phyloP scores from a whole-genome alignment of 2,329 filamentous ascomycete genomes.

The Alternaria sp. region DNA sequence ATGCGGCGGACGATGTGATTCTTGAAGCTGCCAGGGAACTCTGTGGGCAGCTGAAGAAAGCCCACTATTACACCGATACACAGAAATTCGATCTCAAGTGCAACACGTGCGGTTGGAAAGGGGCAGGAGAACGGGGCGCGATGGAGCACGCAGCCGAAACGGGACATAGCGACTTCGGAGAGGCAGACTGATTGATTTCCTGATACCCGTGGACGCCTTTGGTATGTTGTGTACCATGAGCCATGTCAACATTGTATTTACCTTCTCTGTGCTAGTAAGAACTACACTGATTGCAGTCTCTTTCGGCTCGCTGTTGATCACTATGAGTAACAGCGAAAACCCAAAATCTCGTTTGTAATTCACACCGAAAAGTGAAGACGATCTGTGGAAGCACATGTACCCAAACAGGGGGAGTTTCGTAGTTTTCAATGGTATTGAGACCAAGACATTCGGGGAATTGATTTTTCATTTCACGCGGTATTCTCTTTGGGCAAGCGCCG shows the following conservation, averaged over 20 bases:
- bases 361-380: background rate
- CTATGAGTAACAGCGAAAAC: background rate
- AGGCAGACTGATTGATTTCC: constrained; percentile 27
- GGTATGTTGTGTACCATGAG: background rate
- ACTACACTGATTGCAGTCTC: background rate
- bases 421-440: background rate
- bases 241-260: background rate
- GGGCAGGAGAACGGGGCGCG: constrained; percentile 70
- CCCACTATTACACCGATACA: constrained; percentile 89
- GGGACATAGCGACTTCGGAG: constrained; percentile 51
- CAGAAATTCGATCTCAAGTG: constrained; percentile 80
- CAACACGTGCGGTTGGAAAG: constrained; percentile 72
- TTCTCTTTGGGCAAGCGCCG: background rate
- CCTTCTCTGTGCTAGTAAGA: background rate
- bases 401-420: background rate
- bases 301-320: background rate
- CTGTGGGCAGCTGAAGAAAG: constrained; percentile 67
- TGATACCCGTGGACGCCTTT: background rate
- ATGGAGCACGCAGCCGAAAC: constrained; percentile 67
- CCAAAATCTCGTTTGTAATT: background rate
- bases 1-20: constrained; percentile 61
- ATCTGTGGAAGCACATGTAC: background rate
- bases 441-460: background rate
- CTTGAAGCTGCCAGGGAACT: constrained; percentile 64
- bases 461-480: background rate